Evolutionary conservation across 1,284 basidiomycete genomes (phyloP).

Genomic region (Tilletia horrida): DNA sequence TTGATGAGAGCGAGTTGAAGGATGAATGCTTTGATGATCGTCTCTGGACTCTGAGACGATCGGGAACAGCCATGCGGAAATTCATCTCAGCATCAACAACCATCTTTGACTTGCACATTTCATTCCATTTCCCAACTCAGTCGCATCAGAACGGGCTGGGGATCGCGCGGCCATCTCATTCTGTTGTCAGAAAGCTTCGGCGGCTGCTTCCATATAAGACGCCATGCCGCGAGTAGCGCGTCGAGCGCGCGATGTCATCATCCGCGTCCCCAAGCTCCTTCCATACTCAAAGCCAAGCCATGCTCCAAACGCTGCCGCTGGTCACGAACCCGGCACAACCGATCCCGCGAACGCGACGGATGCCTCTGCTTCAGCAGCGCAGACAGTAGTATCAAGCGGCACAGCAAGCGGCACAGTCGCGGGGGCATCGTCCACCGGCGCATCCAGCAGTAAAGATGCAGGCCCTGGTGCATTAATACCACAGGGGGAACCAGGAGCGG

Average conservation of each 20-base stretch:
- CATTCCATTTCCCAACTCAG: no score
- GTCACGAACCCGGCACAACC: not conserved
- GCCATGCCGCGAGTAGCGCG: conserved; percentile 14
- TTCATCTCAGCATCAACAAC: no score
- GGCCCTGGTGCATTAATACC: no score
- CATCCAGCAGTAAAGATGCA: not conserved
- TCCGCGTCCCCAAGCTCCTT: conserved; percentile 37
- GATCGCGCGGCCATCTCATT: not conserved
- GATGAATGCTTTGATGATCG: no score
- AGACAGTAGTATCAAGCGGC: not conserved
- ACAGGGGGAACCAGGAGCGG: no score
- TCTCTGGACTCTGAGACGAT: no score
- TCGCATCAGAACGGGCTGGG: no score
- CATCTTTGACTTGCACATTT: no score
- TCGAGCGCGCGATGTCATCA: conserved; percentile 29
- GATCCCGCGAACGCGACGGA: not conserved
- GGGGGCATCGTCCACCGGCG: not conserved
- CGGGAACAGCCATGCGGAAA: no score
- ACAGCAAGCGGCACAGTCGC: not conserved
- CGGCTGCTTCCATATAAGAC: no score
- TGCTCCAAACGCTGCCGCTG: not conserved
- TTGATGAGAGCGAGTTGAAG: no score
- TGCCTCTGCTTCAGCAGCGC: not conserved
- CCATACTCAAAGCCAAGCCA: conserved; percentile 28
- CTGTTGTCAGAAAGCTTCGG: no score